phyloP scores from a whole-genome alignment of 169 alveolate genomes.

The Plasmodium gonderi region DNA sequence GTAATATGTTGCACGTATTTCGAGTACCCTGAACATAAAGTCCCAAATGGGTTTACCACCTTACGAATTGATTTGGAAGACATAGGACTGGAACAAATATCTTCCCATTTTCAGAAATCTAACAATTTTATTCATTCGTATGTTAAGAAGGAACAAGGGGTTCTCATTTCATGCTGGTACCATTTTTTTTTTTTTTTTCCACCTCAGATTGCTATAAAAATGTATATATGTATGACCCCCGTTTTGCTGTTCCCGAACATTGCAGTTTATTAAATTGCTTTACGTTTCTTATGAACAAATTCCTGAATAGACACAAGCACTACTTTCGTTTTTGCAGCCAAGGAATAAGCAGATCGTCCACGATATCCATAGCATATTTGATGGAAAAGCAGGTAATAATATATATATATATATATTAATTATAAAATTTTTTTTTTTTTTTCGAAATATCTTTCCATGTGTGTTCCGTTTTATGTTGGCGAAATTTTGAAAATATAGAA shows the following conservation, averaged over 20 bases:
- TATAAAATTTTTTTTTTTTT: too few species aligned
- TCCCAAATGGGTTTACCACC: conserved; percentile 43
- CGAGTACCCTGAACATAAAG: conserved; percentile 53
- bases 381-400: conserved; percentile 74
- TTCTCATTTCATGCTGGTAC: conserved; percentile 79
- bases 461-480: background rate
- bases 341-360: conserved; percentile 78
- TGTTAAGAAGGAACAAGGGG: conserved; percentile 59
- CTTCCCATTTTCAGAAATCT: conserved; percentile 76
- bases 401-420: too few species aligned
- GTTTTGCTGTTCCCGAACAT: background rate
- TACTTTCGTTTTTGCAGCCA: conserved; percentile 49
- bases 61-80: conserved; percentile 78
- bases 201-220: background rate
- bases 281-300: background rate
- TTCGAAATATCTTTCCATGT: background rate
- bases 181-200: background rate
- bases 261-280: background rate
- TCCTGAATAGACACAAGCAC: background rate
- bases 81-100: conserved; percentile 76
- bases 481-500: background rate
- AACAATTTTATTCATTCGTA: conserved; percentile 74
- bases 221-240: background rate
- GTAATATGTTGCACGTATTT: conserved; percentile 68
- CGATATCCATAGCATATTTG: conserved; percentile 76